phyloP scores from a whole-genome alignment of 208 protist species.

The Crithidia acanthocephali region DNA sequence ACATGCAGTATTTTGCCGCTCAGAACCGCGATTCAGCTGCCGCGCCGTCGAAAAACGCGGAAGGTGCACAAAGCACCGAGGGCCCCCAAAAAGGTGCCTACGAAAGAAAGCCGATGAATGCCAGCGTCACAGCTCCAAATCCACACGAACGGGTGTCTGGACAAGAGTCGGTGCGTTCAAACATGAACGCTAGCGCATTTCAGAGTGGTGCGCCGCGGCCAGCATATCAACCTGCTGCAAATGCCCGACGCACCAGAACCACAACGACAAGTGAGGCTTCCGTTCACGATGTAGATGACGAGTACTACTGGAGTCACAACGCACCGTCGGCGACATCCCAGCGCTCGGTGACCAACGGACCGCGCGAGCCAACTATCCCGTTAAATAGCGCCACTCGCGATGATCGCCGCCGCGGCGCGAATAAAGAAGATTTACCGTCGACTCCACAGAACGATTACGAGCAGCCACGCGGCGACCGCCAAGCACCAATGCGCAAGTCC shows the following conservation, averaged over 20 bases:
- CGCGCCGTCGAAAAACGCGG: not conserved
- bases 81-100: not conserved
- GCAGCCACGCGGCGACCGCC: slow-evolving; percentile 25
- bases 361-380: not conserved
- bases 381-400: not conserved
- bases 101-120: not conserved
- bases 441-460: slow-evolving; percentile 9
- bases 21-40: not conserved
- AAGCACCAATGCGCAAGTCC: slow-evolving; percentile 5
- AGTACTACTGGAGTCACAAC: slow-evolving; percentile 15
- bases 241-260: not conserved
- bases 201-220: not conserved
- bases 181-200: not conserved
- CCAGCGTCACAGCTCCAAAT: not conserved
- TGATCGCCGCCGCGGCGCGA: not conserved
- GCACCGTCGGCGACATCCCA: not conserved
- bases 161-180: not conserved
- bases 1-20: slow-evolving; percentile 21
- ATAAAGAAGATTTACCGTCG: not conserved
- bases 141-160: not conserved
- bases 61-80: not conserved
- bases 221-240: not conserved
- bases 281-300: not conserved
- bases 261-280: too few relatives aligned
- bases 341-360: slow-evolving; percentile 9